Evolutionary conservation across 2,329 filamentous ascomycete genomes (phyloP), one percentile per base, ranked within the genome.

Genomic region (Emericellopsis cladophorae): DNA sequence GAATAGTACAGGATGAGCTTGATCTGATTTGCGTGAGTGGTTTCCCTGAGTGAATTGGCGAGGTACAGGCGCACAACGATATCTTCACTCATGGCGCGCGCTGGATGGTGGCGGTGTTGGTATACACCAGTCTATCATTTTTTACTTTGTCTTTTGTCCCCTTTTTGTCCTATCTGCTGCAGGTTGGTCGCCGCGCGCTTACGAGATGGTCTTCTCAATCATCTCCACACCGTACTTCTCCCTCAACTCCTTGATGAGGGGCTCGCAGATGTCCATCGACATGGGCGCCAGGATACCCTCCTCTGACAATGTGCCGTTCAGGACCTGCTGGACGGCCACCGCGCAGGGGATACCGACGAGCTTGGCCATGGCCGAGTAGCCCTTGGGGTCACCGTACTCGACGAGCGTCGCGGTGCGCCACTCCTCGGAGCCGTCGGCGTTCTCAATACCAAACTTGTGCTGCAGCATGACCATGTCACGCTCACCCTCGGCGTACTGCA

Each of bases 361-460:
- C 61, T 80, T 83, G 36, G 84, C 85, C 87, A 95, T 94, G 50
- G 84, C 78, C 4, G 74, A 81, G 67, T 90, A 93, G 29, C 83
- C 84, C 49, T 76, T 72, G 43, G 83, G 81, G 54, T 79, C 79
- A 58, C 87, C 88, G 61, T 93, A 90, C 58, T 93, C 86, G 55
- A 70, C 72, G 14, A 95, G 75, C 1, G 88, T 95, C 34, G 81
- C 86, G 21, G 84, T 89, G 47, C 81, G 72, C 36, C 79, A 87
- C 68, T 93, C 79, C 59, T 74, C 76, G 57, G 66, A 75, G 53
- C 87, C 87, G 57, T 92, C 83, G 63, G 81, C 79, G 64, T 82
- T 69, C 70, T 92, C 84, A 50, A 94, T 85, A 58, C 80, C 79
- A 59, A 94, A 93, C 66, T 78, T 81, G 68, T 86, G 82, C 67